Evolutionary conservation across 306 rosid genomes (phyloP).

Genomic region (Quercus rubra): DNA sequence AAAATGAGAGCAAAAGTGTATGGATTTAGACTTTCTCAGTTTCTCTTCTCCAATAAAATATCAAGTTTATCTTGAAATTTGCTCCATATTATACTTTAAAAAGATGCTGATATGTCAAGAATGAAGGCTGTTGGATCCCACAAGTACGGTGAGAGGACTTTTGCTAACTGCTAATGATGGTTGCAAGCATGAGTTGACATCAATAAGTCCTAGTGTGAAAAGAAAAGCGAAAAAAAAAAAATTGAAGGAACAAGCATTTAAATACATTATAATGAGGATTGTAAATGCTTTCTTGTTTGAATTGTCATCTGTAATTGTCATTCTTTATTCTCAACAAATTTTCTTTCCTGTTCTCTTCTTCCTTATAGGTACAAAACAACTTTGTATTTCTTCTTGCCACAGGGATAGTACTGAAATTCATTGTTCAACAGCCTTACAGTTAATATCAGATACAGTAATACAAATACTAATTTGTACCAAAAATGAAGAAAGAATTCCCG

Average conservation of each 20-base stretch:
- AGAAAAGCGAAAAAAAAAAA: no score
- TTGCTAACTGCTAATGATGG: not conserved
- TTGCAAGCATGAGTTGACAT: not conserved
- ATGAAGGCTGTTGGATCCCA: not conserved
- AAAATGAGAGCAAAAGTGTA: no score
- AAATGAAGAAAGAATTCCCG: slow-evolving; percentile 37
- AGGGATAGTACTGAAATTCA: not conserved
- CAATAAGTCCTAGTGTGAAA: no score
- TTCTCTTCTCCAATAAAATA: not conserved
- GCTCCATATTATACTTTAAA: not conserved
- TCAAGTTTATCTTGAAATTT: not conserved
- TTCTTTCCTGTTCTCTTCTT: not conserved
- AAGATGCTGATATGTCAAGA: not conserved
- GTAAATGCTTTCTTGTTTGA: not conserved
- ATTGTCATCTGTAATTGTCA: not conserved
- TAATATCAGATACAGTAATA: slow-evolving; percentile 7
- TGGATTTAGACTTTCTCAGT: not conserved
- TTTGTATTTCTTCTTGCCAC: not conserved
- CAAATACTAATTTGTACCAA: not conserved
- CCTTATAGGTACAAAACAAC: not conserved
- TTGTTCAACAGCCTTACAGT: slow-evolving; percentile 14
- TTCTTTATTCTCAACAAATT: not conserved
- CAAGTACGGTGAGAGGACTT: not conserved
- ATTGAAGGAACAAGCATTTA: no score
- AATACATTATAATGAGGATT: not conserved